These are phyloP conservation scores for Phytophthora ohioensis DNA, from an alignment of 352 stramenopile species.

Conservation along the genomic window DNA sequence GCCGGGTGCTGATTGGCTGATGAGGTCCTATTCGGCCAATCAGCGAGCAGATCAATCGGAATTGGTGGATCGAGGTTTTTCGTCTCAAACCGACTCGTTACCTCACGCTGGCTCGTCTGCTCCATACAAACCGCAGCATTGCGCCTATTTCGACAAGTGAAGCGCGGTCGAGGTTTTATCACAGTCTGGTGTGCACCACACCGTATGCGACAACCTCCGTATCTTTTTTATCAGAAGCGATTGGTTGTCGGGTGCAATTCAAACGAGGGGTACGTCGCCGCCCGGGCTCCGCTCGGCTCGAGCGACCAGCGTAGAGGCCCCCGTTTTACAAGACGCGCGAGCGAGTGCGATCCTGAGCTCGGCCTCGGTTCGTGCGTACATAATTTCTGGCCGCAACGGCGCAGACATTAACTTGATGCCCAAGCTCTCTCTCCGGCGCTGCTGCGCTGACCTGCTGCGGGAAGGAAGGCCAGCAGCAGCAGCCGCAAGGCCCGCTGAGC, in stretches of 20 bases:
- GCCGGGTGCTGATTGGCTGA: conserved; percentile 22
- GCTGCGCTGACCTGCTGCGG: not conserved
- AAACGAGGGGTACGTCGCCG: conserved; percentile 10
- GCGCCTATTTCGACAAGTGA: conserved; percentile 28
- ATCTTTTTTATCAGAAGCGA: conserved; percentile 38
- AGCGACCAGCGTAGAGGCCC: not conserved
- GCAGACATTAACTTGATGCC: too few relatives aligned
- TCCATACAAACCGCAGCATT: conserved; percentile 28
- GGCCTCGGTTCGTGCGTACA: not conserved
- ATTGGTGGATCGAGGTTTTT: conserved; percentile 19
- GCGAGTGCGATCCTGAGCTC: not conserved
- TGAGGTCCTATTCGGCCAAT: conserved; percentile 8
- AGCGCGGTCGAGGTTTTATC: conserved; percentile 25
- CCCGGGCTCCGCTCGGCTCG: not conserved
- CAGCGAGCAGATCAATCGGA: conserved; percentile 2
- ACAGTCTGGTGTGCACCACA: conserved; percentile 7
- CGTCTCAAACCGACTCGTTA: conserved; percentile 31
- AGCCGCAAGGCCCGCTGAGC: not conserved
- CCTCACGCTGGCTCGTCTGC: conserved; percentile 30
- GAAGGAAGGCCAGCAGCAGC: not conserved
- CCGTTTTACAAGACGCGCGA: not conserved
- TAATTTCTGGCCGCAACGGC: not conserved
- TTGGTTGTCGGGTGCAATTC: conserved; percentile 36
- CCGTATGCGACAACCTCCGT: conserved; percentile 29
- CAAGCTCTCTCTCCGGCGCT: too few relatives aligned